Conservation (phyloP, 768 basidiomycete species). For the Calvatia gigantea region DNA sequence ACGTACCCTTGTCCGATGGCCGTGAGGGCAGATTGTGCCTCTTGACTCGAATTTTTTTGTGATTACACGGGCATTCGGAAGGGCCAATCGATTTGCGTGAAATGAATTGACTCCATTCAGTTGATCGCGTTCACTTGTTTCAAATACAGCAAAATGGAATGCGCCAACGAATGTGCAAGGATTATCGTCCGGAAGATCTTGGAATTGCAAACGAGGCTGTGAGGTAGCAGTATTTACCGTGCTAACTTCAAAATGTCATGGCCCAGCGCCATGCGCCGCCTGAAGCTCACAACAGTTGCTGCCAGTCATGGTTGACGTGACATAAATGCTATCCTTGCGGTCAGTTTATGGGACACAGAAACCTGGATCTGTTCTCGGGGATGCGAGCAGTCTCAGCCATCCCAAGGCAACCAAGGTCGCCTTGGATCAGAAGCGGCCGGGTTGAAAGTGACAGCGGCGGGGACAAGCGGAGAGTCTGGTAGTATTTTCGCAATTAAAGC, state of each 20-base stretch:
- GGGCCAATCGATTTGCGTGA: background rate
- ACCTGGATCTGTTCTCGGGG: background rate
- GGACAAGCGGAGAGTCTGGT: background rate
- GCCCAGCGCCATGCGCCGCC: background rate
- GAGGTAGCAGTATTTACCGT: too few relatives aligned
- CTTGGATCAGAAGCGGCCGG: background rate
- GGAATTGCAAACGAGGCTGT: background rate
- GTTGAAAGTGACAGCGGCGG: conserved; percentile 10
- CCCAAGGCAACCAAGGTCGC: background rate
- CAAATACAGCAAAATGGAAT: background rate
- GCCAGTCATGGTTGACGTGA: conserved; percentile 10
- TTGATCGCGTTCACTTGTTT: conserved; percentile 1
- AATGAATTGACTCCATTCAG: conserved; percentile 1
- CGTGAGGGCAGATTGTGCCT: background rate
- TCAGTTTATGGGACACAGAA: background rate
- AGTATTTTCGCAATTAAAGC: background rate
- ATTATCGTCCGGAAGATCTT: background rate
- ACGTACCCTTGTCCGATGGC: background rate
- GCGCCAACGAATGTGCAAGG: background rate
- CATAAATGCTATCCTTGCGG: background rate
- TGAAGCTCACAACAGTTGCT: conserved; percentile 7
- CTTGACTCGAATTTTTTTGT: background rate
- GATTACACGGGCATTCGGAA: background rate
- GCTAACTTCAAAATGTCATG: background rate
- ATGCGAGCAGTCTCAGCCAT: background rate